Percentiles rank a stretch among this genome's conserved stretches.
Conservation (phyloP, 2,329 filamentous ascomycete species). For the Pseudogymnoascus sp. region DNA sequence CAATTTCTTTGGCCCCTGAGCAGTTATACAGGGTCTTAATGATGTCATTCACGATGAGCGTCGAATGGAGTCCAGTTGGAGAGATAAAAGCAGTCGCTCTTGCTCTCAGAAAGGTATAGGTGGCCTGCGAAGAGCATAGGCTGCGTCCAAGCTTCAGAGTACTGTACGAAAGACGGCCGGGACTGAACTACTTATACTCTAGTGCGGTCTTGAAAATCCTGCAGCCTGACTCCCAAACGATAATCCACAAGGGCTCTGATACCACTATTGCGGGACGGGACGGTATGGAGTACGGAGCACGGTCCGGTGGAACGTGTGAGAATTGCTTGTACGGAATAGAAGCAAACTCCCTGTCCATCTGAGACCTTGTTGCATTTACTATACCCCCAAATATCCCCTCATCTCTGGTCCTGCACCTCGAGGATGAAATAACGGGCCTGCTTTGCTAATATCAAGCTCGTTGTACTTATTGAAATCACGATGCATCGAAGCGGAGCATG, state of each 20-base stretch:
- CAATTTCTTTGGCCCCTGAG: neutral
- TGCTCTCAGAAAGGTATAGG: neutral
- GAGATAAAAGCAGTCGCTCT: neutral
- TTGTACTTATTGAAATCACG: constrained; percentile 6
- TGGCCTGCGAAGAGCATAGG: neutral
- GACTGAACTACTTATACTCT: constrained; percentile 5
- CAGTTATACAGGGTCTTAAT: neutral
- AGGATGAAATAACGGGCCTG: neutral
- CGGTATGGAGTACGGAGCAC: neutral
- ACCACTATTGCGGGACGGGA: neutral
- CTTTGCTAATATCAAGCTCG: neutral
- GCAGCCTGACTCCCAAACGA: neutral
- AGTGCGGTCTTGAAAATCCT: neutral
- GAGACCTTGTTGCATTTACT: neutral
- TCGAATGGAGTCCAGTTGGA: neutral
- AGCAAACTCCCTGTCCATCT: neutral
- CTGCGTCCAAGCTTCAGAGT: neutral
- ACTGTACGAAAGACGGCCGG: neutral
- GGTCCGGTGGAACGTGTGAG: neutral
- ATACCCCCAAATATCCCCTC: neutral
- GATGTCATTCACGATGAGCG: neutral
- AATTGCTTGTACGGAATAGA: neutral
- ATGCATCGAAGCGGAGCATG: constrained; percentile 4
- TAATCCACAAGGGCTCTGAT: neutral
- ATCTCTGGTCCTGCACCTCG: neutral